Base-by-base conservation (phyloP, 2,329 filamentous ascomycete species). In the Fusarium pilosicola region DNA sequence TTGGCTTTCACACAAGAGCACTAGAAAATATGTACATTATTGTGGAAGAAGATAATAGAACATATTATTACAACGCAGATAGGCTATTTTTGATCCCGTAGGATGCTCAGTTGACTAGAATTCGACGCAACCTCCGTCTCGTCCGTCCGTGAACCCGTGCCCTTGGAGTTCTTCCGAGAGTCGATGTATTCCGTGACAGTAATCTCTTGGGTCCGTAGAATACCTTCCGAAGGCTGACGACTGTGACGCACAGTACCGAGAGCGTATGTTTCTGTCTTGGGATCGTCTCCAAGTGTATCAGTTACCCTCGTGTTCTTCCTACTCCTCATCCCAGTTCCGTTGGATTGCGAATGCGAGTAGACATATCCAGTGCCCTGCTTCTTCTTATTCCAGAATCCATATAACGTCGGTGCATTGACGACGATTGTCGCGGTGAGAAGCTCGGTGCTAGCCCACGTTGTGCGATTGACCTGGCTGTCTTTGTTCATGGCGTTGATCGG, bases 381-480 rank as follows among this genome's bases (percentile, higher is more conserved):
- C 45, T 54, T 46, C 20, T 78, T 79, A 38, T 81, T 81, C 79
- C 79, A 81, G 4, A 81, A 66, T 7, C 78, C 80, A 61, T 81
- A 83, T 15, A 84, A 65, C 1, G 82, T 82, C 2, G 83, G 82
- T 0, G 79, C 78, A 59, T 85, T 85, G 26, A 84, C 83, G 11
- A 84, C 82, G 7, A 80, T 61, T 4, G 79, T 74, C 15, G 78
- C 74, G 1, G 78, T 77, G 9, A 80, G 52, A n/a, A 84, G 77
- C 63, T 85, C 83, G 9, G 79, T 78, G 42, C 81, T 83, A 10
- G 81, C 81, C 80, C 82, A 84, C 3, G 80, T 81, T 8, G 81
- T 81, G 22, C 83, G 79, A 49, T 80, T 81, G 11, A 80, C 70
- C 44, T 83, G 83, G 30, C 77, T 78, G 46, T 80, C 76, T 49